phyloP scores from a whole-genome alignment of 176 grass and related monocot genomes.

The Echinochloa phyllopogon region DNA sequence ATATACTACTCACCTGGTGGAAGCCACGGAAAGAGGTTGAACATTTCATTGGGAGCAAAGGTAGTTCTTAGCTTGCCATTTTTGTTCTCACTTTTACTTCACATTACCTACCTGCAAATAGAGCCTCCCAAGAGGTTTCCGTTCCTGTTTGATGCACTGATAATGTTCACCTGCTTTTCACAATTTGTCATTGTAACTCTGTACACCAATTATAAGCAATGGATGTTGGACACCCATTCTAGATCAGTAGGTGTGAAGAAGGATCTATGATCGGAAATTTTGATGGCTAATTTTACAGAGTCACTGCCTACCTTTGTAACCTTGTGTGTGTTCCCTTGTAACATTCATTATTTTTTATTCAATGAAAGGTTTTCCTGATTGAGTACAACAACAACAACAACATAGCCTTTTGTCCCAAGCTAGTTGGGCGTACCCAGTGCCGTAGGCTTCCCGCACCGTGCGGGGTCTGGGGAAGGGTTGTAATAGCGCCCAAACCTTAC shows the following conservation, averaged over 20 bases:
- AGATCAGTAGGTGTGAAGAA: slow-evolving; percentile 67
- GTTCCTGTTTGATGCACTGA: slow-evolving; percentile 85
- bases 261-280: slow-evolving; percentile 58
- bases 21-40: slow-evolving; percentile 26
- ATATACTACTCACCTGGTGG: slow-evolving; percentile 70
- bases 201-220: slow-evolving; percentile 88
- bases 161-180: slow-evolving; percentile 86
- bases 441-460: too few species aligned
- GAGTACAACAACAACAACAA: too few species aligned
- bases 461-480: too few species aligned
- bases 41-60: slow-evolving; percentile 45
- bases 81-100: slow-evolving; percentile 55
- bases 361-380: slow-evolving; percentile 31
- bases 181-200: slow-evolving; percentile 73
- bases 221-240: slow-evolving; percentile 64
- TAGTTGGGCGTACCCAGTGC: too few species aligned
- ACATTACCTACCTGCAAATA: slow-evolving; percentile 67
- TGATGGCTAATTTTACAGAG: slow-evolving; percentile 29
- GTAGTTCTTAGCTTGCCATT: slow-evolving; percentile 57
- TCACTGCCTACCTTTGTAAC: slow-evolving; percentile 37
- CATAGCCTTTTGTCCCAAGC: too few species aligned
- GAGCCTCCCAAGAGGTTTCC: slow-evolving; percentile 83
- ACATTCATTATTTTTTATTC: slow-evolving; percentile 39
- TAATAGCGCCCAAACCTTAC: too few species aligned
- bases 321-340: slow-evolving; percentile 33